Base-by-base conservation (phyloP, 306 rosid genomes). In the Dalbergia cultrata region DNA sequence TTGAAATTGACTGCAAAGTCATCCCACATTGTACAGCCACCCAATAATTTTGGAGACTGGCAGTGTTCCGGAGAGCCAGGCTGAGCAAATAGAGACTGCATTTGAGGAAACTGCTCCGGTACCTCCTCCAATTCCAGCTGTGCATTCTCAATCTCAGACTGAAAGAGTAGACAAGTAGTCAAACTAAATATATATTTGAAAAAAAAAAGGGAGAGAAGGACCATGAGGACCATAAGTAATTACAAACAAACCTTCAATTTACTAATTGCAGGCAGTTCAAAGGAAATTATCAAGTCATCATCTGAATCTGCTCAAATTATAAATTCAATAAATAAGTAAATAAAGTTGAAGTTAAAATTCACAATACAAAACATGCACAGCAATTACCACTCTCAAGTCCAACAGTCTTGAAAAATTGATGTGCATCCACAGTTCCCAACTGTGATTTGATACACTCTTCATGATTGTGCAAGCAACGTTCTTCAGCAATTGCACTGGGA, bases 381-480 rank as follows among this genome's bases (percentile, higher is more conserved):
- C 16, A 72, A 37, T 54, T 87, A 84, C 81, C 87, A 67, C 41
- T 79, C 47, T 69, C 76, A 57, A 89, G 87, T 64, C 87, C 92
- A 74, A 87, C 68, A 10, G 77, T 84, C 75, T 54, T 71, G 9
- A 82, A 82, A 80, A 89, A 85, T 3, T 87, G 66, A 19, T 41
- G 85, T 61, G 56, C 43, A 13, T 82, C 75, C 72, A 66, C 13
- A 43, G 81, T 13, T 80, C 72, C 72, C 60, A 17, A 61, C 67
- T 75, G 86, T 47, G 90, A 83, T 76, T 85, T 79, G 64, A 90
- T 80, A 68, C 97, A 92, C 77, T 85, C 67, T 5, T 64, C 31
- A 74, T 90, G 97, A 64, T 92, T 45, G 39, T 92, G 92, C 68
- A 81, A 62, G 19, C 82, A 83, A 8, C 43, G 75, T 72, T 90